A percentile compares a stretch with the other conserved stretches of the same genome.
Evolutionary conservation across 441 rosid species (phyloP).

Genomic region (Adansonia rubrostipa): DNA sequence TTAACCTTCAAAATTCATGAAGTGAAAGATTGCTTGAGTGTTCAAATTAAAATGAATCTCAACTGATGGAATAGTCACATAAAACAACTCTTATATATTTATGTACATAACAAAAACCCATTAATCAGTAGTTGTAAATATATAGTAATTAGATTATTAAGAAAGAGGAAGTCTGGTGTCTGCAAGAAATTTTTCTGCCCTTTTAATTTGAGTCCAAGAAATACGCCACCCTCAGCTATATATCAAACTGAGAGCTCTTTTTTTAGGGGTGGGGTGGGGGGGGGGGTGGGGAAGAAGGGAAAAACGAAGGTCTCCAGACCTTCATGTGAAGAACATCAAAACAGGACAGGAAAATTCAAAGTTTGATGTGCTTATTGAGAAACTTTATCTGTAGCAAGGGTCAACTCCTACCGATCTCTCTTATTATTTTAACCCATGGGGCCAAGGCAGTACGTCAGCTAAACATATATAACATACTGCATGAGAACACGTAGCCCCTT

Average conservation of each 20-base stretch:
- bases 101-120: no score
- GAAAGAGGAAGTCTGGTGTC: no score
- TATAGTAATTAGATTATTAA: no score
- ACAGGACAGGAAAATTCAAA: slow-evolving; percentile 16
- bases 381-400: slow-evolving; percentile 24
- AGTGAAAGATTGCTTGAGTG: no score
- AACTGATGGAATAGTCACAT: no score
- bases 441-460: slow-evolving; percentile 20
- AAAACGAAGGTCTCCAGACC: slow-evolving; percentile 4
- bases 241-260: no score
- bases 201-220: no score
- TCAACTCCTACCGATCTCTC: slow-evolving; percentile 35
- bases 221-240: no score
- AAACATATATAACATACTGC: slow-evolving; percentile 20
- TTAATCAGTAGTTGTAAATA: no score
- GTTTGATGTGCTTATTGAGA: slow-evolving; percentile 27
- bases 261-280: not conserved
- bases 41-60: no score
- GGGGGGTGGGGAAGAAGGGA: not conserved
- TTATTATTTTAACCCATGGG: slow-evolving; percentile 21
- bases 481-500: slow-evolving; percentile 30
- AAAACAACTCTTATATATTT: no score
- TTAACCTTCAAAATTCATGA: not conserved
- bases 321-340: slow-evolving; percentile 26
- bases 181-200: no score